Evolutionary conservation across 2,329 filamentous ascomycete species (phyloP).

Genomic region (Fusarium tupiense): DNA sequence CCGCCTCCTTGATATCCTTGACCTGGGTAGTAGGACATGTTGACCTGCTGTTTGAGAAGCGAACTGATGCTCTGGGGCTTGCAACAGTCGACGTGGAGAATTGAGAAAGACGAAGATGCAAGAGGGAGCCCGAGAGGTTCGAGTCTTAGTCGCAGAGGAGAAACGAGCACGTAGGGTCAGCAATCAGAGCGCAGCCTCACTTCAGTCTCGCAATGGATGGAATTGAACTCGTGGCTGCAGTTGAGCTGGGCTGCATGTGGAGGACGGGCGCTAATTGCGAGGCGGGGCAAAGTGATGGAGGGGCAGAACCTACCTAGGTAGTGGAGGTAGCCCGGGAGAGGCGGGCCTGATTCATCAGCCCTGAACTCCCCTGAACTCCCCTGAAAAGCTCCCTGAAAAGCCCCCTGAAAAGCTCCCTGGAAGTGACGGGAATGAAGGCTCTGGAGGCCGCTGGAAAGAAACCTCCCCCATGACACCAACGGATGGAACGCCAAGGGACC

Average conservation of each 20-base stretch:
- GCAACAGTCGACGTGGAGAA: constrained; percentile 4
- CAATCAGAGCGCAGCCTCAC: constrained; percentile 8
- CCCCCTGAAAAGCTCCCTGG: constrained; percentile 19
- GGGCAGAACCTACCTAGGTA: neutral
- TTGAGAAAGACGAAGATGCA: constrained; percentile 6
- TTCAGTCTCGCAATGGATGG: constrained; percentile 1
- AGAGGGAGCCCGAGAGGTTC: constrained; percentile 19
- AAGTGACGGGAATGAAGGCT: neutral
- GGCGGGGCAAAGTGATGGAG: constrained; percentile 18
- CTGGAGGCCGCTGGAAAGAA: constrained; percentile 30
- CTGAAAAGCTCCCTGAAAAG: constrained; percentile 2
- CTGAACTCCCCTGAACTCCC: neutral
- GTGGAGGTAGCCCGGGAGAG: neutral
- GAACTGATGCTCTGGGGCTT: neutral
- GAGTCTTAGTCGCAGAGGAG: neutral
- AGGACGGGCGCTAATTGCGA: constrained; percentile 30
- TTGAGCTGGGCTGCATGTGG: neutral
- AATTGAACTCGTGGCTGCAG: neutral
- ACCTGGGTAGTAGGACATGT: constrained; percentile 55
- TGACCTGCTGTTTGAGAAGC: constrained; percentile 7
- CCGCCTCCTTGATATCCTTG: constrained; percentile 55
- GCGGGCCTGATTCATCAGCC: constrained; percentile 21
- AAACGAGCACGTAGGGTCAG: constrained; percentile 15
- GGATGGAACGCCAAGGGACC: constrained; percentile 27
- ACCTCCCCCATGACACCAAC: neutral